Evolutionary conservation across 2,329 filamentous ascomycete genomes (phyloP).

Genomic region (Ascochyta rabiei): DNA sequence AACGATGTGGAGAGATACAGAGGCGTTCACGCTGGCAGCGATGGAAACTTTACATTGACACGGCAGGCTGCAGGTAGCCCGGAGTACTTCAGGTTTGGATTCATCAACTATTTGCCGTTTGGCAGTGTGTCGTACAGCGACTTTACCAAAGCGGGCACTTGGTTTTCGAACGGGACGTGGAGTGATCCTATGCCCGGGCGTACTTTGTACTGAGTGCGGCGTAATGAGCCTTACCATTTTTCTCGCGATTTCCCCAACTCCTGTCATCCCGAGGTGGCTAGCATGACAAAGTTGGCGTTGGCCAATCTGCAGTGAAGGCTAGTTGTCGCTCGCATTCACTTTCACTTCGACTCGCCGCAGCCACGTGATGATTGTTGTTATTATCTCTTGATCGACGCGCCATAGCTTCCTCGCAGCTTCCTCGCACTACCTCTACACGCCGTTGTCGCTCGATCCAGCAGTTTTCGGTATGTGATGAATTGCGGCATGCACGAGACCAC

Average conservation of each 20-base stretch:
- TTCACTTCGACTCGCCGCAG: slow-evolving; percentile 7
- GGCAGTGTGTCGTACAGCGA: slow-evolving; percentile 39
- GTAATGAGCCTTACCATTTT: neutral
- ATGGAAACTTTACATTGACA: slow-evolving; percentile 63
- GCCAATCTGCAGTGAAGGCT: neutral
- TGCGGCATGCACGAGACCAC: neutral
- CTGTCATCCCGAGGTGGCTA: neutral
- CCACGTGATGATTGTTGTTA: slow-evolving; percentile 3
- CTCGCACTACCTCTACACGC: neutral
- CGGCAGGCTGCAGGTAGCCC: slow-evolving; percentile 48
- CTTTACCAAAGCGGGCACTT: slow-evolving; percentile 43
- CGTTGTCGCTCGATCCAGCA: neutral
- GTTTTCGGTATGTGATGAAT: neutral
- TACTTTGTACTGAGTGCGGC: slow-evolving; percentile 5
- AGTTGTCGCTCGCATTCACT: neutral
- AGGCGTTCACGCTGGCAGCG: slow-evolving; percentile 61
- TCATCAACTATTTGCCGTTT: slow-evolving; percentile 40
- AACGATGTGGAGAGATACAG: slow-evolving; percentile 85
- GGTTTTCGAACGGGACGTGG: slow-evolving; percentile 43
- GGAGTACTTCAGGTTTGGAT: slow-evolving; percentile 47
- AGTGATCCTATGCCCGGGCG: slow-evolving; percentile 15
- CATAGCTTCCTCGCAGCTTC: neutral
- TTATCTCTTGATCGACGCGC: neutral
- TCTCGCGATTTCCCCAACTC: neutral
- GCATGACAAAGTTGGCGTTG: neutral